Conservation (phyloP, 2,329 filamentous ascomycete genomes). For the Chaetomium sp. region DNA sequence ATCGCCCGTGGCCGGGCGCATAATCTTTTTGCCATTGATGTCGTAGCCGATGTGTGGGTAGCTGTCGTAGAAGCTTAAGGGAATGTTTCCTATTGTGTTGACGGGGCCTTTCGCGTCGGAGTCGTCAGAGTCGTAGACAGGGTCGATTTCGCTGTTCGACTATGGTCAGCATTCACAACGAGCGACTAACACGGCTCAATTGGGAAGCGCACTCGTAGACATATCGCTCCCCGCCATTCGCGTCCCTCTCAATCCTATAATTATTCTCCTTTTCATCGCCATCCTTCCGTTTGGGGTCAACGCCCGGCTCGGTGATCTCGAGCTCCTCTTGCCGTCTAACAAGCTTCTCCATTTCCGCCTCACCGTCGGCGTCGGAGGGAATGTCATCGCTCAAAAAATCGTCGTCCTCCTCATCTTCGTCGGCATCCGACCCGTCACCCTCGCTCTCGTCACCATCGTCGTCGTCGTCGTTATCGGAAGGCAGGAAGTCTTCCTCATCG, state of each 20-base stretch:
- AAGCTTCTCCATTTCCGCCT: conserved; percentile 32
- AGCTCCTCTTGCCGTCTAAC: conserved; percentile 25
- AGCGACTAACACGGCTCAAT: not conserved
- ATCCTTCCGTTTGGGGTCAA: conserved; percentile 29
- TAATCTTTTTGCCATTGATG: conserved; percentile 97
- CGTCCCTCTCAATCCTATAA: conserved; percentile 63
- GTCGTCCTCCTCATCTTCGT: conserved; percentile 37
- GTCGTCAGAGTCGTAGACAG: conserved; percentile 93
- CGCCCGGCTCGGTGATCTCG: conserved; percentile 26
- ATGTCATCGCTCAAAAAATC: conserved; percentile 37
- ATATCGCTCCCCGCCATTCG: conserved; percentile 85
- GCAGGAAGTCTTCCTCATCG: conserved; percentile 50
- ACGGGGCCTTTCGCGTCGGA: conserved; percentile 69
- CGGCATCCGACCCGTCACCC: conserved; percentile 15
- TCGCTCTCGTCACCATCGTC: conserved; percentile 40
- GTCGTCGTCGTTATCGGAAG: conserved; percentile 37
- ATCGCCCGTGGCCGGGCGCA: conserved; percentile 89
- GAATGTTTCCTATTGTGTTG: conserved; percentile 95
- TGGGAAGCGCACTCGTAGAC: conserved; percentile 57
- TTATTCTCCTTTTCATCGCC: conserved; percentile 36
- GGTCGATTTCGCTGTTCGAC: conserved; percentile 63
- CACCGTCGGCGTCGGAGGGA: conserved; percentile 34
- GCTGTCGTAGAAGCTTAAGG: conserved; percentile 82
- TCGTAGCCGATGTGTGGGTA: conserved; percentile 98
- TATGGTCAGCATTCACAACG: conserved; percentile 7